phyloP scores from a whole-genome alignment of 2,329 filamentous ascomycete species.

The Penicillium rolfsii region DNA sequence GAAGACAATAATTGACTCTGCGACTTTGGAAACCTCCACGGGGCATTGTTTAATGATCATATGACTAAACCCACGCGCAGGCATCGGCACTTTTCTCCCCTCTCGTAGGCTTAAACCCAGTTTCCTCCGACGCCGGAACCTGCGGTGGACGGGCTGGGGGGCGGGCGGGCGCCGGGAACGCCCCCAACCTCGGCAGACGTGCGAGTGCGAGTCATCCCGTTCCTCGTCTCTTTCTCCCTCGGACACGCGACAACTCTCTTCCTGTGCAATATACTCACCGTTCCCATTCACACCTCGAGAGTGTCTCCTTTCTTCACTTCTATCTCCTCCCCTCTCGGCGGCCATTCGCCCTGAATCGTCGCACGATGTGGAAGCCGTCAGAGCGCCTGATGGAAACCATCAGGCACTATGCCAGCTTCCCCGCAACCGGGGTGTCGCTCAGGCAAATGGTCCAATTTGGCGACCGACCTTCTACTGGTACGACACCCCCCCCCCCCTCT shows the following conservation, averaged over 20 bases:
- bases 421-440: constrained; percentile 92
- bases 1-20: background rate
- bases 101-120: background rate
- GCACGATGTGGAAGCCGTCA: constrained; percentile 85
- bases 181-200: constrained; percentile 34
- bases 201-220: constrained; percentile 24
- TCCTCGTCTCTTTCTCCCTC: constrained; percentile 6
- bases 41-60: background rate
- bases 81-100: constrained; percentile 8
- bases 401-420: constrained; percentile 95
- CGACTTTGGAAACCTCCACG: background rate
- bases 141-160: background rate
- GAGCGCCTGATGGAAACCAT: constrained; percentile 95
- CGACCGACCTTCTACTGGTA: constrained; percentile 87
- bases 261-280: background rate
- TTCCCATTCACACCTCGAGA: background rate
- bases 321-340: constrained; percentile 17
- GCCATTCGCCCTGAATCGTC: constrained; percentile 35
- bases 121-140: constrained; percentile 30
- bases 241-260: constrained; percentile 17
- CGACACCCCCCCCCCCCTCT: constrained; percentile 28
- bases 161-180: constrained; percentile 17
- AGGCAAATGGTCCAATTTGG: constrained; percentile 99
- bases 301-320: constrained; percentile 4
- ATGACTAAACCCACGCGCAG: background rate